A percentile compares a stretch with the other conserved stretches of the same genome.
Conservation (phyloP, 805 yeast species). For the Phaffomyces opuntiae region DNA sequence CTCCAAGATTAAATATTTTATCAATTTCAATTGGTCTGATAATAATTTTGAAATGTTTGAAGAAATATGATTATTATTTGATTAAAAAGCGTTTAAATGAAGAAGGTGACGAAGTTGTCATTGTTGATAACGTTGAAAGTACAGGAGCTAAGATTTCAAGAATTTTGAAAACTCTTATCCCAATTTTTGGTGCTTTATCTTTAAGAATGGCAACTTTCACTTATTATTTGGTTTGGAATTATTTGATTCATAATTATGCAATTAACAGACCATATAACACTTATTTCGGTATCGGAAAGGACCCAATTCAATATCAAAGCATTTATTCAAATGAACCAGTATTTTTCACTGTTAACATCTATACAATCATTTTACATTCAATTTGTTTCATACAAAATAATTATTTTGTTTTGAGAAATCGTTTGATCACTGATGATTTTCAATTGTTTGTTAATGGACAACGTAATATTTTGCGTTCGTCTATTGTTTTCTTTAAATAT, state of each 20-base stretch:
- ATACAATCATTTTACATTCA: constrained; percentile 2
- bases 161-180: not conserved
- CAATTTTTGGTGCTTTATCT: not conserved
- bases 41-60: constrained; percentile 11
- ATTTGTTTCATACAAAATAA: constrained; percentile 3
- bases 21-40: constrained; percentile 19
- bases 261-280: constrained; percentile 6
- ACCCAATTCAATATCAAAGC: not conserved
- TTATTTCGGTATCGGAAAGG: not conserved
- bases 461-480: not conserved
- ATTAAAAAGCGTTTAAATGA: constrained; percentile 16
- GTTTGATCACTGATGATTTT: not conserved
- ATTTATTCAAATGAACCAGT: not conserved
- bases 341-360: not conserved
- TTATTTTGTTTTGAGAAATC: not conserved
- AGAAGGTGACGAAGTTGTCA: constrained; percentile 9
- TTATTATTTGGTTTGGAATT: constrained; percentile 1
- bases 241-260: constrained; percentile 1
- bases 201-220: not conserved
- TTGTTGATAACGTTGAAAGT: not conserved
- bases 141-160: not conserved
- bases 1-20: constrained; percentile 1
- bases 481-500: not conserved
- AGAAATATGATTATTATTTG: constrained; percentile 13
- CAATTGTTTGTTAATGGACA: not conserved